These are phyloP conservation scores for Persicaria tinctoria DNA, from an alignment of 148 eudicot genomes.

Conservation along the genomic window DNA sequence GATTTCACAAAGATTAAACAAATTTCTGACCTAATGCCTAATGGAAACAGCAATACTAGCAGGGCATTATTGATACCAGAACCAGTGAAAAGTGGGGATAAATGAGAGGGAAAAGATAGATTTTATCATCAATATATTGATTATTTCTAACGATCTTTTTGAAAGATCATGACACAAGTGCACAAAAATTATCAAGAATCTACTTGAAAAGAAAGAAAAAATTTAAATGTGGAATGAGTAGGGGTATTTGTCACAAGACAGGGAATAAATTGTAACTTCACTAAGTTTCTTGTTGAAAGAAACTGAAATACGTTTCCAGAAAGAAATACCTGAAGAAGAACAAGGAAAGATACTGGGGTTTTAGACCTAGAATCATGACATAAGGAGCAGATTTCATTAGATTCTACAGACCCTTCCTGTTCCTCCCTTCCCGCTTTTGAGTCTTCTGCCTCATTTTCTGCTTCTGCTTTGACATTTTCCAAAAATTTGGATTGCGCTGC, in stretches of 20 bases:
- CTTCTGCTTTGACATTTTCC: slow-evolving; percentile 39
- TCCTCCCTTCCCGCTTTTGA: slow-evolving; percentile 32
- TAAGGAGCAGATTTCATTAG: slow-evolving; percentile 72
- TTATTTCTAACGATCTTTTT: neutral
- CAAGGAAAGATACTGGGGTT: slow-evolving; percentile 60
- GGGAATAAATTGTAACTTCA: neutral
- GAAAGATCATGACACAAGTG: neutral
- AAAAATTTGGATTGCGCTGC: slow-evolving; percentile 88
- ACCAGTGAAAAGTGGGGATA: neutral
- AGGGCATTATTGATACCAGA: neutral
- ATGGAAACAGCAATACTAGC: neutral
- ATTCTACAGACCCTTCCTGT: slow-evolving; percentile 28
- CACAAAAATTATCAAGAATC: neutral
- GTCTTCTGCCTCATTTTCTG: slow-evolving; percentile 43
- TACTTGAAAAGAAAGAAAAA: neutral
- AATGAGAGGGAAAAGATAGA: neutral
- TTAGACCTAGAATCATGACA: slow-evolving; percentile 81
- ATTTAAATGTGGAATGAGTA: neutral
- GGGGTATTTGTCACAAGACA: neutral
- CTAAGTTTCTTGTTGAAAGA: neutral
- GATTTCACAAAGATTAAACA: neutral
- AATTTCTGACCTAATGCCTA: neutral
- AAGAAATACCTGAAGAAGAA: slow-evolving; percentile 76
- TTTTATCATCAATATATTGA: neutral
- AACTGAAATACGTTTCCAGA: neutral